phyloP scores from a whole-genome alignment of 306 rosid genomes.

The Prinsepia uniflora region DNA sequence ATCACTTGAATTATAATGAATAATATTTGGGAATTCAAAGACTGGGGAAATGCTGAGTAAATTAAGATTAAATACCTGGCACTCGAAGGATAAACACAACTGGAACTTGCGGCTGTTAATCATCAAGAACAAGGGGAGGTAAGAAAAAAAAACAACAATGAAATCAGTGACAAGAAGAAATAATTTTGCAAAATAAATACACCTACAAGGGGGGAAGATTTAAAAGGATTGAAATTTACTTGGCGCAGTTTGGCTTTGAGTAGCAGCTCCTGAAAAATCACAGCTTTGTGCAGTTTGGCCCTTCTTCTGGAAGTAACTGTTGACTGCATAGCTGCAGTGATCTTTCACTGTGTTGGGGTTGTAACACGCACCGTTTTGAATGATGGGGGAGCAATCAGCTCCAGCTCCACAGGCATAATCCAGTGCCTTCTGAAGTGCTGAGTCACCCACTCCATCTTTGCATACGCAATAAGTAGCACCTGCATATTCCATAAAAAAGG shows the following conservation, averaged over 20 bases:
- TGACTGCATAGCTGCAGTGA: constrained; percentile 86
- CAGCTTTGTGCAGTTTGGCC: constrained; percentile 63
- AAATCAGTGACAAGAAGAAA: constrained; percentile 23
- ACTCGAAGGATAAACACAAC: constrained; percentile 73
- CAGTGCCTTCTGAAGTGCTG: constrained; percentile 61
- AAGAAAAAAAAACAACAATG: neutral
- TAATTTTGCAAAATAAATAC: neutral
- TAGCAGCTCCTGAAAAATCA: constrained; percentile 73
- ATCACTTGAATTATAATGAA: no score
- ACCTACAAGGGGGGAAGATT: neutral
- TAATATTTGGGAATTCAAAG: neutral
- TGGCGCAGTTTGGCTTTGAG: constrained; percentile 47
- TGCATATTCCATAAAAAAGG: constrained; percentile 7
- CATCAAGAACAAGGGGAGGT: neutral
- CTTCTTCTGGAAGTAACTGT: constrained; percentile 83
- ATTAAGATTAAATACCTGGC: constrained; percentile 39
- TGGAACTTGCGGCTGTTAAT: constrained; percentile 57
- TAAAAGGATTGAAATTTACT: constrained; percentile 27
- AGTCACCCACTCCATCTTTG: constrained; percentile 69
- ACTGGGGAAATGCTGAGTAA: neutral
- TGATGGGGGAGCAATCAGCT: constrained; percentile 70
- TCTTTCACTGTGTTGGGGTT: constrained; percentile 78
- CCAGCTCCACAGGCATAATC: constrained; percentile 99
- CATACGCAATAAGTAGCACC: constrained; percentile 81
- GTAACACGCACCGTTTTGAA: constrained; percentile 69